Conservation (phyloP, 2,329 filamentous ascomycete genomes). For the Trichophyton benhamiae region DNA sequence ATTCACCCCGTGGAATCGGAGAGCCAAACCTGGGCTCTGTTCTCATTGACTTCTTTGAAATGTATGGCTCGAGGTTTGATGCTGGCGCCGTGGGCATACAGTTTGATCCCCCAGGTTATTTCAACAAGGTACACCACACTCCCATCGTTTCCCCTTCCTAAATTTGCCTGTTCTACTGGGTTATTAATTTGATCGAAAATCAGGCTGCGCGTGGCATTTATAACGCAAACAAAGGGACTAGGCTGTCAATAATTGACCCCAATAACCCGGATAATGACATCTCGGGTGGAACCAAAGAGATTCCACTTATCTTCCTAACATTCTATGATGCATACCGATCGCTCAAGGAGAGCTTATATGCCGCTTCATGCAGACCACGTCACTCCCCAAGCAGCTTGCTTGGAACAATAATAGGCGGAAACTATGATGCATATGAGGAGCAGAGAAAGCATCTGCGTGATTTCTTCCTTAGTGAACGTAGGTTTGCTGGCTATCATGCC, state of each 20-base stretch:
- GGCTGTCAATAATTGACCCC: conserved; percentile 82
- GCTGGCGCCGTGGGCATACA: conserved; percentile 58
- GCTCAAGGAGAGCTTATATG: conserved; percentile 47
- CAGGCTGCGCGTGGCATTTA: conserved; percentile 31
- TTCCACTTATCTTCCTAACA: conserved; percentile 50
- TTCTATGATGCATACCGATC: conserved; percentile 54
- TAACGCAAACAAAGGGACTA: conserved; percentile 44
- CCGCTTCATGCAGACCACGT: conserved; percentile 15
- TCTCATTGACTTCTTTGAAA: conserved; percentile 74
- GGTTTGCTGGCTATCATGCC: conserved; percentile 24
- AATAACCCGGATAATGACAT: conserved; percentile 81
- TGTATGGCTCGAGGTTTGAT: conserved; percentile 77
- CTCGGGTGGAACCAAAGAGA: conserved; percentile 68
- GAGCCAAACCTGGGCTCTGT: conserved; percentile 64
- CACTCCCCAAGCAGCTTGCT: conserved; percentile 46
- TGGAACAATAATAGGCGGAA: conserved; percentile 58
- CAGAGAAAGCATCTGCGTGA: conserved; percentile 54
- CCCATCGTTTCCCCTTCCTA: not conserved
- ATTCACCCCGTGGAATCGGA: conserved; percentile 58
- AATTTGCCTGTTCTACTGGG: not conserved
- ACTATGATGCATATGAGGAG: conserved; percentile 61
- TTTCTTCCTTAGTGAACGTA: conserved; percentile 36
- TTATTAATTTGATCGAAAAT: not conserved
- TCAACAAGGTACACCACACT: conserved; percentile 52
- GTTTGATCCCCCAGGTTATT: conserved; percentile 60